A percentile compares a stretch with the other conserved stretches of the same genome.
phyloP scores from a whole-genome alignment of 352 stramenopile species.

The Globisporangium alternatum region DNA sequence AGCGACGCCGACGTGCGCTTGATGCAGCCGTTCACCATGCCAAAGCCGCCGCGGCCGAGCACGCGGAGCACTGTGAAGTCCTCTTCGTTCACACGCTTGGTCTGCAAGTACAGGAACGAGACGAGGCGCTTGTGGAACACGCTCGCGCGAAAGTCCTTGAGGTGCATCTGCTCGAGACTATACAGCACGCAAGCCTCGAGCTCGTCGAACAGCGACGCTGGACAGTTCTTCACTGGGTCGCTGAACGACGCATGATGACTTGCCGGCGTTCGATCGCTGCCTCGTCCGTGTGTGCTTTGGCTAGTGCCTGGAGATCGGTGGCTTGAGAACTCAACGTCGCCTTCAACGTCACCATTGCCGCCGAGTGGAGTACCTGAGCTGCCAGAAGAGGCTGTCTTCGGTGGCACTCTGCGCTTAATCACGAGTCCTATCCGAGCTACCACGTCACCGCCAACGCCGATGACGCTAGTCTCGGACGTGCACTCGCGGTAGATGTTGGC shows the following conservation, averaged over 20 bases:
- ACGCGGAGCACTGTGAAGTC: slow-evolving; percentile 96
- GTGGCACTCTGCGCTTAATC: slow-evolving; percentile 40
- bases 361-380: not conserved
- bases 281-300: slow-evolving; percentile 6
- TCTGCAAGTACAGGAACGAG: slow-evolving; percentile 91
- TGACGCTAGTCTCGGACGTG: slow-evolving; percentile 34
- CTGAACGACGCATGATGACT: not conserved
- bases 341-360: not conserved
- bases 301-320: not conserved
- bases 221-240: slow-evolving; percentile 12
- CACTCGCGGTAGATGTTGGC: slow-evolving; percentile 35
- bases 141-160: slow-evolving; percentile 78
- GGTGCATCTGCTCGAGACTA: slow-evolving; percentile 56
- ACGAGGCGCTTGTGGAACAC: slow-evolving; percentile 80
- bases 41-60: slow-evolving; percentile 95
- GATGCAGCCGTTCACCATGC: slow-evolving; percentile 96
- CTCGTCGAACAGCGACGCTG: slow-evolving; percentile 62
- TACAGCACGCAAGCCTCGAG: slow-evolving; percentile 71
- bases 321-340: not conserved
- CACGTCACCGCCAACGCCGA: slow-evolving; percentile 60
- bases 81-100: slow-evolving; percentile 88
- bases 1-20: slow-evolving; percentile 87
- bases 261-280: slow-evolving; percentile 15
- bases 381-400: not conserved
- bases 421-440: slow-evolving; percentile 42